A percentile compares a stretch with the other conserved stretches of the same genome.
Conservation (phyloP, 495 filamentous ascomycete species). For the Xylaria telfairii region DNA sequence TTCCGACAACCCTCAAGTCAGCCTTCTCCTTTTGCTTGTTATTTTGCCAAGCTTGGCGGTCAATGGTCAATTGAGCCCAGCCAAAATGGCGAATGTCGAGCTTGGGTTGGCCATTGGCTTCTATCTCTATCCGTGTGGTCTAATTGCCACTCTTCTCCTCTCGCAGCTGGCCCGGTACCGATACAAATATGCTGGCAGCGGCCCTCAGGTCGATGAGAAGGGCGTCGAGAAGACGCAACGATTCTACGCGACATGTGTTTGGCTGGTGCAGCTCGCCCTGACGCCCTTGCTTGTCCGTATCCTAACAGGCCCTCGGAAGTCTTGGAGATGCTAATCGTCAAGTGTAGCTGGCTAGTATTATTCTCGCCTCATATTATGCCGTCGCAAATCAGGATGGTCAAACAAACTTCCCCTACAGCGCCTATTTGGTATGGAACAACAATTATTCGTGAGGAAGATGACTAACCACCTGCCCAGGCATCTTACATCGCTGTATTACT, state of each 20-base stretch:
- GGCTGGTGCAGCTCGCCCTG: constrained; percentile 33
- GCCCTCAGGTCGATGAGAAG: constrained; percentile 32
- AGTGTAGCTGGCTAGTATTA: constrained; percentile 32
- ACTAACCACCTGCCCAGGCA: constrained; percentile 22
- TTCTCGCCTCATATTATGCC: constrained; percentile 35
- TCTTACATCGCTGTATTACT: constrained; percentile 36
- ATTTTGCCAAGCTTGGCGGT: not conserved
- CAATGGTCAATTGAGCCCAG: constrained; percentile 6
- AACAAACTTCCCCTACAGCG: constrained; percentile 41
- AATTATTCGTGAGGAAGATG: not conserved
- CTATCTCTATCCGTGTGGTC: constrained; percentile 40
- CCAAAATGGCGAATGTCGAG: constrained; percentile 28
- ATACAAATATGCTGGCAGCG: constrained; percentile 29
- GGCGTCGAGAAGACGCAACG: constrained; percentile 29
- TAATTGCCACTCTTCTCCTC: constrained; percentile 34
- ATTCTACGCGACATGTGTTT: constrained; percentile 38
- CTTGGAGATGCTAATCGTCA: constrained; percentile 17
- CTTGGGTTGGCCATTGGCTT: constrained; percentile 40
- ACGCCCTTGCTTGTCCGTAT: constrained; percentile 32
- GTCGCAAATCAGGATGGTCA: constrained; percentile 28
- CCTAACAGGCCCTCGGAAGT: not conserved
- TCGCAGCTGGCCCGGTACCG: constrained; percentile 39
- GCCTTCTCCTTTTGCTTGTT: not conserved
- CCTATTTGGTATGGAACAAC: constrained; percentile 32
- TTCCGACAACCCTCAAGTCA: not conserved